Conservation (phyloP, 306 rosid genomes). For the Elaeagnus macrophylla region DNA sequence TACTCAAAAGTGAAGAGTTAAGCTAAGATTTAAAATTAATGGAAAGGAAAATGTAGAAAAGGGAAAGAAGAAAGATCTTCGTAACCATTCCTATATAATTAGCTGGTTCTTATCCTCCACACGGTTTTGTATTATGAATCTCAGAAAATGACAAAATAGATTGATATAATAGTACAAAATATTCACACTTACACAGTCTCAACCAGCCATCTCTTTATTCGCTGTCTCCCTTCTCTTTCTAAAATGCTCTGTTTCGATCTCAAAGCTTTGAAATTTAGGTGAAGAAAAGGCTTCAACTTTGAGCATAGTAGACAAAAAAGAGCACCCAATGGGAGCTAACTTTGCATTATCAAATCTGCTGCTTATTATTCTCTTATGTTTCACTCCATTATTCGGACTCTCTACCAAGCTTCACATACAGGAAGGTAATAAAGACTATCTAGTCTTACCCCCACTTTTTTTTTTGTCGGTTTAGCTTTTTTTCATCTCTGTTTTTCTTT, state of each 20-base stretch:
- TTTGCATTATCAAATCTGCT: conserved; percentile 16
- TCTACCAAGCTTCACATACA: conserved; percentile 40
- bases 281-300: background rate
- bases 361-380: conserved; percentile 25
- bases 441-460: background rate
- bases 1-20: too few relatives aligned
- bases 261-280: conserved; percentile 2
- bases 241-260: background rate
- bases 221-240: background rate
- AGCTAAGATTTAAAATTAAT: too few relatives aligned
- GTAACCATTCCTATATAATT: too few relatives aligned
- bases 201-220: too few relatives aligned
- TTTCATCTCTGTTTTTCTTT: background rate
- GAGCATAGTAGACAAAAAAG: background rate
- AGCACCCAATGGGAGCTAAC: conserved; percentile 26
- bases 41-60: too few relatives aligned
- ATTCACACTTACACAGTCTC: too few relatives aligned
- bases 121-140: too few relatives aligned
- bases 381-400: conserved; percentile 27
- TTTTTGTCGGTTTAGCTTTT: background rate
- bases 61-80: too few relatives aligned
- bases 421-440: conserved; percentile 36
- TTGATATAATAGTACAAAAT: too few relatives aligned
- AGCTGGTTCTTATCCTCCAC: too few relatives aligned
- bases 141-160: too few relatives aligned